Evolutionary conservation across 495 filamentous ascomycete genomes (phyloP).

Genomic region (Podospora appendiculata): DNA sequence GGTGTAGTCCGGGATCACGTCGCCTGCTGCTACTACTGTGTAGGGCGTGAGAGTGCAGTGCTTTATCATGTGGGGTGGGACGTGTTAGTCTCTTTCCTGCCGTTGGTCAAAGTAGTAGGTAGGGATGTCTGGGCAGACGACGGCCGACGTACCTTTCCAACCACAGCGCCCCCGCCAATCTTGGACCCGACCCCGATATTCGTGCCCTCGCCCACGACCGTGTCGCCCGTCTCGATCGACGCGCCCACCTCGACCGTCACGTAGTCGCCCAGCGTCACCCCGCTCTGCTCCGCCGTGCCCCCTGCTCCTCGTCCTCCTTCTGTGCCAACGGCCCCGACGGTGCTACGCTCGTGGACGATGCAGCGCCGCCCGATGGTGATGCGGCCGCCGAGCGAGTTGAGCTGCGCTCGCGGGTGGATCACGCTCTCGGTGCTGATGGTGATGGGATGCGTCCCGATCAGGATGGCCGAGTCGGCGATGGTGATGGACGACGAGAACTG

Average conservation of each 20-base stretch:
- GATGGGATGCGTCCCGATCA: constrained; percentile 67
- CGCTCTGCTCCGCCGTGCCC: too few species aligned
- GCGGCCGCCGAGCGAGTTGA: constrained; percentile 61
- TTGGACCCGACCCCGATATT: constrained; percentile 53
- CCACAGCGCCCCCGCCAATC: constrained; percentile 52
- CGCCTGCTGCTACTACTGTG: constrained; percentile 42
- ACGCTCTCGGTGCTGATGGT: constrained; percentile 63
- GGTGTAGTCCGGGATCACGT: constrained; percentile 54
- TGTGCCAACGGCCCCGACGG: constrained; percentile 42
- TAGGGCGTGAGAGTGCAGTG: constrained; percentile 45
- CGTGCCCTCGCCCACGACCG: constrained; percentile 52
- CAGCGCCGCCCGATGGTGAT: constrained; percentile 66
- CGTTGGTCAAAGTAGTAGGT: neutral
- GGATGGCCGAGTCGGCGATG: constrained; percentile 66
- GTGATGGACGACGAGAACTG: constrained; percentile 61
- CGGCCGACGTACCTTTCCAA: constrained; percentile 61
- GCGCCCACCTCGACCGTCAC: constrained; percentile 56
- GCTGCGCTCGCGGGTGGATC: constrained; percentile 70
- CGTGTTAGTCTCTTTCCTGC: neutral
- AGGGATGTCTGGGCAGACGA: too few species aligned
- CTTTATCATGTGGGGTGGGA: constrained; percentile 22
- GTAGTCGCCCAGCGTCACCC: constrained; percentile 47
- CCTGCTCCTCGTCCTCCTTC: neutral
- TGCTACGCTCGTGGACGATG: constrained; percentile 66
- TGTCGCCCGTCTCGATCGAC: constrained; percentile 51